A percentile compares a stretch with the other conserved stretches of the same genome.
These are phyloP conservation scores for Dendrobium nobile DNA, from an alignment of 106 monocot species.

Conservation along the genomic window DNA sequence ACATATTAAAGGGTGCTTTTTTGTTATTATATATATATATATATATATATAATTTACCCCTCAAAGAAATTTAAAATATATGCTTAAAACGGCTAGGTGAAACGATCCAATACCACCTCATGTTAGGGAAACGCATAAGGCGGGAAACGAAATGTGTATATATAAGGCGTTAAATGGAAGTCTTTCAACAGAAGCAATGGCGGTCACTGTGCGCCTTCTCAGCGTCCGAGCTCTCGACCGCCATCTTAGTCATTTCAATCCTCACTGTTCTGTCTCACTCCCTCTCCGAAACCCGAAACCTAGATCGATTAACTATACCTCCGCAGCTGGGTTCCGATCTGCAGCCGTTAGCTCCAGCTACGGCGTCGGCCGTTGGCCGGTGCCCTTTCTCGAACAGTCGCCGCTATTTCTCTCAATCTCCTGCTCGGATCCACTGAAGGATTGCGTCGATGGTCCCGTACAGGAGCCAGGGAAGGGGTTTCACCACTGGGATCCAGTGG, in stretches of 20 bases:
- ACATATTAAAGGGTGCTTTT: no score
- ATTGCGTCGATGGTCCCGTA: neutral
- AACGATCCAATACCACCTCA: no score
- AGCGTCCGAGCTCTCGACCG: neutral
- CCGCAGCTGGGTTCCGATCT: neutral
- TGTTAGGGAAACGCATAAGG: no score
- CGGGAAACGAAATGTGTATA: neutral
- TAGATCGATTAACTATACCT: neutral
- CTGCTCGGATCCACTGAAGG: conserved; percentile 1
- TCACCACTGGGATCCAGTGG: conserved; percentile 14
- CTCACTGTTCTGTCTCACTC: neutral
- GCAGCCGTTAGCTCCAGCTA: neutral
- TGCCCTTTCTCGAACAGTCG: neutral
- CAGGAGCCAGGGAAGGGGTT: conserved; percentile 3
- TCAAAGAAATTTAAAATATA: no score
- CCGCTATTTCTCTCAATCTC: neutral
- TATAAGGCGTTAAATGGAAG: neutral
- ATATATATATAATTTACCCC: no score
- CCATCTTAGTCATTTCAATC: neutral
- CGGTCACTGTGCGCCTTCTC: conserved; percentile 18
- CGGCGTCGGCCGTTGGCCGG: neutral
- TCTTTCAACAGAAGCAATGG: conserved; percentile 8
- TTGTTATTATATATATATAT: no score
- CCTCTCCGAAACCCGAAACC: conserved; percentile 11
- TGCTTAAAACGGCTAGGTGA: no score